These are phyloP conservation scores for Pestalotiopsis sp. DNA, from an alignment of 2,329 filamentous ascomycete species.

Conservation along the genomic window DNA sequence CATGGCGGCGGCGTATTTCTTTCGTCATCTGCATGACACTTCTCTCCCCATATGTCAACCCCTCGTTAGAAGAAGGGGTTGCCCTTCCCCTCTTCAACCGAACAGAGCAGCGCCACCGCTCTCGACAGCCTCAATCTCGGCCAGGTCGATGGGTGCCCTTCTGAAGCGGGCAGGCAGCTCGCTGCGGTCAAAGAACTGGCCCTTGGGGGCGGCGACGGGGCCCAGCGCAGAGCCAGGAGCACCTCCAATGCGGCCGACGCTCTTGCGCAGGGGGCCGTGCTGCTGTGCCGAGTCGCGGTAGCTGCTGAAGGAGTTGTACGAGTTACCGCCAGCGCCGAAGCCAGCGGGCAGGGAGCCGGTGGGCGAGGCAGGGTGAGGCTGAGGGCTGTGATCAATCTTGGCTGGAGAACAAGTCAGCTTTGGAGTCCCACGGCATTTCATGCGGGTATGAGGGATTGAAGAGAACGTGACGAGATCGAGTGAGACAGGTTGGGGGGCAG, in stretches of 20 bases:
- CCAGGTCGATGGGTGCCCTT: constrained; percentile 70
- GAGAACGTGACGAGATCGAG: constrained; percentile 1
- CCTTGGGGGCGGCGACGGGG: constrained; percentile 68
- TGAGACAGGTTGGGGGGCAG: neutral
- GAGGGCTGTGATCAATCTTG: constrained; percentile 71
- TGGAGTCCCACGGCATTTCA: neutral
- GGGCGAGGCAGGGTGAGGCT: constrained; percentile 74
- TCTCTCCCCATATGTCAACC: neutral
- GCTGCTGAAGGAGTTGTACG: constrained; percentile 68
- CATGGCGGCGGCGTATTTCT: neutral
- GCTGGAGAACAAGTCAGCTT: constrained; percentile 46
- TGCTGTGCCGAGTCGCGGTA: constrained; percentile 81
- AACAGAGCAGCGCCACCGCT: constrained; percentile 77
- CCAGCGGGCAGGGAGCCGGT: constrained; percentile 62
- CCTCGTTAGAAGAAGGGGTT: neutral
- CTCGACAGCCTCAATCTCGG: constrained; percentile 95
- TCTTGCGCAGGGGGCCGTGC: constrained; percentile 73
- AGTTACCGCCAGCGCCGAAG: constrained; percentile 43
- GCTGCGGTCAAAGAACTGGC: constrained; percentile 84
- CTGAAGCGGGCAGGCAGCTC: constrained; percentile 87
- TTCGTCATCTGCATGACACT: neutral
- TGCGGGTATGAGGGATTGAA: neutral
- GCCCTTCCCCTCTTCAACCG: constrained; percentile 36
- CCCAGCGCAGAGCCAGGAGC: constrained; percentile 72
- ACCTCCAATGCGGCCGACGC: constrained; percentile 58